Base-by-base conservation (phyloP, 495 filamentous ascomycete species). In the Penicillium alfredii region DNA sequence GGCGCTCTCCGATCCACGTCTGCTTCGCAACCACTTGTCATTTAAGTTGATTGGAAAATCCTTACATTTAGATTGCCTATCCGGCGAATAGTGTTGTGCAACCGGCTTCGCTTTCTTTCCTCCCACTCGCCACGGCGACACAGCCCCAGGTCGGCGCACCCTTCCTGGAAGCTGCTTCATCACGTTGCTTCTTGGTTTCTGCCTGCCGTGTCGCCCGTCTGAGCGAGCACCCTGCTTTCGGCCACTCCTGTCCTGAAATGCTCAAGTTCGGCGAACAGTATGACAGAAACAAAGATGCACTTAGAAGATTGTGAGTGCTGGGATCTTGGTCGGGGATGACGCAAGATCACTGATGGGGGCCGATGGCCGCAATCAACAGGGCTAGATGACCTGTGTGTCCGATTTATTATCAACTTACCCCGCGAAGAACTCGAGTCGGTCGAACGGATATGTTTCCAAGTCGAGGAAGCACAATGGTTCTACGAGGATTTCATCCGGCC, bases 391-490 rank as follows among this genome's bases (percentile, higher is more conserved):
- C 73, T 96, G 30, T 93, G 86, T 60, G 87, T 93, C 58, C 85
- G 80, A 42, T 98, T 98, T 56, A 89, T 98, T 51, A 86, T 97
- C 54, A 96, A 97, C 64, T 73, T 95, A 31, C 92, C 92, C 13
- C 73, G 78, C 44, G 87, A 89, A 60, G 92, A 97, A 59, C 80
- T 96, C 18, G 76, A 81, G 42, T 86, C 82, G 0, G 84, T 94
- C 13, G 87, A 89, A 53, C 85, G 92, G 45, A 88, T 97, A 55
- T 95, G 88, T 62, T 98, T 98, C 61, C 89, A 96, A 66, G 82
- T 98, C 37, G 92, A 98, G 63, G 93, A 96, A 55, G 92, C 92
- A 54, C 92, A 98, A 83, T 98, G 92, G 92, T 97, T 88, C 61
- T 98, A 96, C 78, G 93, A 97, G 64, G 92, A 98, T 63, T 98